Conservation (phyloP, 2,329 filamentous ascomycete species). For the Colletotrichum orbiculare region DNA sequence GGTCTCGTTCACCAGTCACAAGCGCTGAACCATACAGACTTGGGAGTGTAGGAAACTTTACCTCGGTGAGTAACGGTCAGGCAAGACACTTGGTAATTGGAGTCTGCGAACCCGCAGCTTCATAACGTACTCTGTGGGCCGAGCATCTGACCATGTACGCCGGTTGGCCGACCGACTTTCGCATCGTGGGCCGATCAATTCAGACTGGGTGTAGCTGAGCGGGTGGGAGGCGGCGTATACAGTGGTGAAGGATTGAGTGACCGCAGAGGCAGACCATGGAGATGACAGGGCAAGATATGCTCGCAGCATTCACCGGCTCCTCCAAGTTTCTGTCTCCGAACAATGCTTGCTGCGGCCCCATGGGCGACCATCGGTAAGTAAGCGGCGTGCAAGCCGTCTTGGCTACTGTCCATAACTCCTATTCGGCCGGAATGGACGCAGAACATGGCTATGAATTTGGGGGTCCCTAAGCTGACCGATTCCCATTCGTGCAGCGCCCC, state of each 20-base stretch:
- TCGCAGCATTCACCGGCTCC: no score
- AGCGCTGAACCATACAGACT: background rate
- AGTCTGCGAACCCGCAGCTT: no score
- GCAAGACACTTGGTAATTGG: constrained; percentile 1
- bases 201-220: no score
- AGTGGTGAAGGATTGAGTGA: no score
- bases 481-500: constrained; percentile 24
- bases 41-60: no score
- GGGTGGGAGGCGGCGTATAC: no score
- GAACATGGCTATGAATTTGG: constrained; percentile 6
- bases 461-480: constrained; percentile 7
- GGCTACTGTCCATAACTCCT: constrained; percentile 10
- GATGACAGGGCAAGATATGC: no score
- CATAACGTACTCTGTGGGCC: background rate
- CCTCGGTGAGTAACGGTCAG: constrained; percentile 19
- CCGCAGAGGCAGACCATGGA: no score
- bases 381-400: constrained; percentile 26
- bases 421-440: constrained; percentile 14
- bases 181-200: no score
- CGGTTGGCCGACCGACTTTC: background rate
- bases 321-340: no score
- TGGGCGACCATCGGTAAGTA: constrained; percentile 7
- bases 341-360: constrained; percentile 7
- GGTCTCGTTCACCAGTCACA: no score
- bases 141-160: constrained; percentile 18